Evolutionary conservation across 2,329 filamentous ascomycete species (phyloP).

Genomic region (Hypoxylon rubiginosum): DNA sequence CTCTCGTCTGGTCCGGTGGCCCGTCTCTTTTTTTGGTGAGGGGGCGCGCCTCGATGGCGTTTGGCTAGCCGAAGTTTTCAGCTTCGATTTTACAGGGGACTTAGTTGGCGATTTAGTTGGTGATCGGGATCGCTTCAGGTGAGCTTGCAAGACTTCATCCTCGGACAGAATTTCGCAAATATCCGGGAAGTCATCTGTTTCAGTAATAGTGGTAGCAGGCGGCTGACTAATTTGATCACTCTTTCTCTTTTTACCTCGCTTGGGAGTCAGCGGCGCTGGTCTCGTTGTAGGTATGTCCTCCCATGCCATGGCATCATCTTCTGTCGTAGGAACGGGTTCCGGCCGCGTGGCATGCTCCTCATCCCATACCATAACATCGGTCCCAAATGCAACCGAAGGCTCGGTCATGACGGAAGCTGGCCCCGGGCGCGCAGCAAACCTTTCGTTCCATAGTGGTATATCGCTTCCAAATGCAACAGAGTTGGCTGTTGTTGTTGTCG

Average conservation of each 20-base stretch:
- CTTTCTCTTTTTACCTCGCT: constrained; percentile 65
- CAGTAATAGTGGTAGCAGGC: constrained; percentile 50
- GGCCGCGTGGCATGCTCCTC: constrained; percentile 59
- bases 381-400: constrained; percentile 47
- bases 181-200: constrained; percentile 63
- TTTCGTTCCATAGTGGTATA: constrained; percentile 46
- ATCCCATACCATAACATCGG: constrained; percentile 57
- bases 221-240: constrained; percentile 61
- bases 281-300: constrained; percentile 58
- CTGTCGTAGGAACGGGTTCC: constrained; percentile 53
- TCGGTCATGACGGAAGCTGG: constrained; percentile 44
- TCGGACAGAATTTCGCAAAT: constrained; percentile 61
- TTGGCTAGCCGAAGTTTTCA: constrained; percentile 42
- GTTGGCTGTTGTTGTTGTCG: constrained; percentile 47
- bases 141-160: constrained; percentile 47
- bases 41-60: constrained; percentile 36
- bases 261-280: constrained; percentile 54
- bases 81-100: constrained; percentile 50
- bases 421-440: constrained; percentile 52
- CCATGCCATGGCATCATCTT: constrained; percentile 56
- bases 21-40: constrained; percentile 21
- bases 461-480: constrained; percentile 46
- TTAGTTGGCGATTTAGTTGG: constrained; percentile 52
- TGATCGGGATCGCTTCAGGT: constrained; percentile 48
- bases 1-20: constrained; percentile 21